phyloP scores from a whole-genome alignment of 2,329 filamentous ascomycete genomes.

The Fusarium sp. region DNA sequence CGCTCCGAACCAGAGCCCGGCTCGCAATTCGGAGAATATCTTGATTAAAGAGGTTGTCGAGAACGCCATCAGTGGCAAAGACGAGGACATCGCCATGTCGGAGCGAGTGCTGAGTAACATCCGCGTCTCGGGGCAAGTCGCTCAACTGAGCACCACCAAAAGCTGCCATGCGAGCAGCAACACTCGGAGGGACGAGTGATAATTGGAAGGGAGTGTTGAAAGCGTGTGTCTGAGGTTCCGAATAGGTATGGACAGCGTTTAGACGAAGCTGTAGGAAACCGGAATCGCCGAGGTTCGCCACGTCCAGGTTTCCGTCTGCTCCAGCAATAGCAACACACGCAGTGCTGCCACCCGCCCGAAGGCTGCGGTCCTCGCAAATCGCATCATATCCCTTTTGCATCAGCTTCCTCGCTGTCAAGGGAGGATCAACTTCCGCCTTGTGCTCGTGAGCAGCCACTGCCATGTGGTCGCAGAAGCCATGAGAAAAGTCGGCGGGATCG shows the following conservation, averaged over 20 bases:
- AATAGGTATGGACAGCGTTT: conserved; percentile 86
- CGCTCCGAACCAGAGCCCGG: conserved; percentile 76
- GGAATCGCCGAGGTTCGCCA: conserved; percentile 95
- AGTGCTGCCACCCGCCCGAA: conserved; percentile 89
- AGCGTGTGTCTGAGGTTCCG: conserved; percentile 89
- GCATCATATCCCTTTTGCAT: conserved; percentile 88
- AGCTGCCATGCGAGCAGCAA: conserved; percentile 81
- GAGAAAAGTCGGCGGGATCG: conserved; percentile 94
- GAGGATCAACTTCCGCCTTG: conserved; percentile 49
- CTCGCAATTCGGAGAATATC: conserved; percentile 87
- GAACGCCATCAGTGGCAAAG: conserved; percentile 93
- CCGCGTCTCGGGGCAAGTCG: conserved; percentile 87
- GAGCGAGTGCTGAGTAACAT: conserved; percentile 79
- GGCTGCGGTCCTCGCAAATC: conserved; percentile 77
- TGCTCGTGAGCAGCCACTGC: conserved; percentile 76
- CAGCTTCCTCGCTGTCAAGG: conserved; percentile 73
- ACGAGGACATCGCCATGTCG: conserved; percentile 94
- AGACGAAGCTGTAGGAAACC: conserved; percentile 89
- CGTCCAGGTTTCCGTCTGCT: conserved; percentile 79
- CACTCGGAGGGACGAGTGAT: conserved; percentile 83
- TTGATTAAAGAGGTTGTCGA: conserved; percentile 94
- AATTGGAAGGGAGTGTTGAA: conserved; percentile 99
- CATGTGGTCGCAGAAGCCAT: conserved; percentile 95
- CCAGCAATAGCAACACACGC: conserved; percentile 87
- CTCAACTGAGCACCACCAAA: conserved; percentile 86